Evolutionary conservation across 345 rosid species (phyloP).

Genomic region (Melaleuca alternifolia): DNA sequence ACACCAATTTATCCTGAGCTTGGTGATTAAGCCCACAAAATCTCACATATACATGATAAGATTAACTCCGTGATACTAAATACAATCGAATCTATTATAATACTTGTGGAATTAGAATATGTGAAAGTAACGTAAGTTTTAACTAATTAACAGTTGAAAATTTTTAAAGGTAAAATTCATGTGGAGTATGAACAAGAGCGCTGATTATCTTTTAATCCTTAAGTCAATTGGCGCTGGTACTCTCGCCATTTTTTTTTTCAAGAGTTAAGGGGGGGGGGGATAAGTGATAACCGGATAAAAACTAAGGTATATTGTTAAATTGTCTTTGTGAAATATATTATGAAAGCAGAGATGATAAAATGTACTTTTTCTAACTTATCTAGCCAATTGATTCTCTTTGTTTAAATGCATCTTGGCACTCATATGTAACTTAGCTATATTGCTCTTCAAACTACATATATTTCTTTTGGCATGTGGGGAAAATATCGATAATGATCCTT

Average conservation of each 20-base stretch:
- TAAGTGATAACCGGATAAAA: neutral
- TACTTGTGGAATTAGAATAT: neutral
- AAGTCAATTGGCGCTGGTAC: neutral
- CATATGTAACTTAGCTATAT: neutral
- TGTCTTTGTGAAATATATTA: neutral
- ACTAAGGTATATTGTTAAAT: neutral
- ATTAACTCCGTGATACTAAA: neutral
- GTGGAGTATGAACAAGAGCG: neutral
- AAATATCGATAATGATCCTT: neutral
- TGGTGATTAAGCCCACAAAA: too few relatives aligned
- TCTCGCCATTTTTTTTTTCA: neutral
- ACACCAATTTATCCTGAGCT: too few relatives aligned
- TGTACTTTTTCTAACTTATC: neutral
- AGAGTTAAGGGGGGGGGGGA: neutral
- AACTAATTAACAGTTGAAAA: neutral
- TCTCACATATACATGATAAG: neutral
- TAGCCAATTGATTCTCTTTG: neutral
- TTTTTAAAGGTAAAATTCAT: neutral
- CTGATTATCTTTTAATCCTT: neutral
- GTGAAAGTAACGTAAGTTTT: neutral
- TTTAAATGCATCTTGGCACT: neutral
- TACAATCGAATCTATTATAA: neutral
- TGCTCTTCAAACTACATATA: neutral
- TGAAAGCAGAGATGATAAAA: neutral
- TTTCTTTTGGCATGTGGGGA: neutral